Conservation (phyloP, 352 stramenopile species). For the Pelagophyceae sp. region DNA sequence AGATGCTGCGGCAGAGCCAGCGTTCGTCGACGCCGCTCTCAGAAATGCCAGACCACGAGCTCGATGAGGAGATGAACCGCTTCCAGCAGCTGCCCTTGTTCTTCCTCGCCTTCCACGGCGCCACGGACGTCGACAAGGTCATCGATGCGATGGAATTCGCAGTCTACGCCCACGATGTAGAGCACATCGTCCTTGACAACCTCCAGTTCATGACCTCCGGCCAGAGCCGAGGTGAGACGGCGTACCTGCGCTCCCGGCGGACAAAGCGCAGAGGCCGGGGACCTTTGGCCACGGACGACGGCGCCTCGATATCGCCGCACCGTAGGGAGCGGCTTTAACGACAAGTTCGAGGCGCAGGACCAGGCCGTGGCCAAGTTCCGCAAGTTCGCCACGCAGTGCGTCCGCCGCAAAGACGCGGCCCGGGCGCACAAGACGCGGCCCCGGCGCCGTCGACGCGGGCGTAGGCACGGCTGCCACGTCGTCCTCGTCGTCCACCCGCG, state of each 20-base stretch:
- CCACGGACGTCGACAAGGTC: conserved; percentile 53
- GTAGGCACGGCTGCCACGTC: conserved; percentile 93
- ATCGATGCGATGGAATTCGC: conserved; percentile 47
- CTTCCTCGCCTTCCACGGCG: conserved; percentile 97
- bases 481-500: conserved; percentile 96
- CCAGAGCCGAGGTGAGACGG: conserved; percentile 31
- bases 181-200: conserved; percentile 98
- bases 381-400: conserved; percentile 92
- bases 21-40: conserved; percentile 42
- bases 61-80: conserved; percentile 53
- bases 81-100: conserved; percentile 91
- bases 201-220: conserved; percentile 98
- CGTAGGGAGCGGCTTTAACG: too few relatives aligned
- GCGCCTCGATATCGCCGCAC: too few relatives aligned
- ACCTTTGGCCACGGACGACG: conserved; percentile 28
- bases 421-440: too few relatives aligned
- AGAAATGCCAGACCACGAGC: conserved; percentile 32
- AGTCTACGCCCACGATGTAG: conserved; percentile 93
- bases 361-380: conserved; percentile 84
- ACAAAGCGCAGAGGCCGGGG: conserved; percentile 20
- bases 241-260: too few relatives aligned
- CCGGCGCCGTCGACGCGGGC: too few relatives aligned
- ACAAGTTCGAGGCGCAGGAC: conserved; percentile 78
- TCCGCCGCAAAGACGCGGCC: too few relatives aligned
- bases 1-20: conserved; percentile 88